These are phyloP conservation scores for Geosmithia flava DNA, from an alignment of 2,329 filamentous ascomycete genomes.

Conservation along the genomic window DNA sequence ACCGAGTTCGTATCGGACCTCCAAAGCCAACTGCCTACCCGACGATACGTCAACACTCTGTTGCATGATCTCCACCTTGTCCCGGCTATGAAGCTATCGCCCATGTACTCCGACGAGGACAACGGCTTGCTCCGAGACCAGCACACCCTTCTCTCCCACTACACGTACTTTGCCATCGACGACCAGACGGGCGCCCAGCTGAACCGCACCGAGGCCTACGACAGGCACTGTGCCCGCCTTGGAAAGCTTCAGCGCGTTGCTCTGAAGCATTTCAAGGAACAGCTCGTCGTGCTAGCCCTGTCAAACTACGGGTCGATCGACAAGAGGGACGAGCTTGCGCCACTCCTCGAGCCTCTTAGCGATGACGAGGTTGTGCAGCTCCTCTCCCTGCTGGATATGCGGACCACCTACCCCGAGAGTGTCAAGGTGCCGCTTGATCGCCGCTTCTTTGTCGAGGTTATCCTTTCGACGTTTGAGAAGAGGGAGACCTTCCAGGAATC, in stretches of 20 bases:
- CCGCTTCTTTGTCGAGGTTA: conserved; percentile 54
- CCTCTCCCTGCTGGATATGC: conserved; percentile 59
- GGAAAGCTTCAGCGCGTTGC: conserved; percentile 69
- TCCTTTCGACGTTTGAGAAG: conserved; percentile 65
- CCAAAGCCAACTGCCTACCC: conserved; percentile 84
- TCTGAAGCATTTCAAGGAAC: conserved; percentile 75
- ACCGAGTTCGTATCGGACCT: conserved; percentile 83
- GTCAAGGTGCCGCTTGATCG: conserved; percentile 52
- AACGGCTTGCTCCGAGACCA: conserved; percentile 74
- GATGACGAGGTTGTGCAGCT: conserved; percentile 65
- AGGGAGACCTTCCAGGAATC: conserved; percentile 73
- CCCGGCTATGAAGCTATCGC: conserved; percentile 65
- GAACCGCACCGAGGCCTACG: conserved; percentile 60
- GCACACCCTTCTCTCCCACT: conserved; percentile 69
- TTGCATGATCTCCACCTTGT: conserved; percentile 77
- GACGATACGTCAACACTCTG: conserved; percentile 84
- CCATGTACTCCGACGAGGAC: conserved; percentile 61
- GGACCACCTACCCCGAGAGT: conserved; percentile 69
- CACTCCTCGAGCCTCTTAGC: conserved; percentile 58
- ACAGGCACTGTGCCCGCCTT: conserved; percentile 64
- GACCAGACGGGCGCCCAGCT: conserved; percentile 77
- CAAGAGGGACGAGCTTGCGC: conserved; percentile 63
- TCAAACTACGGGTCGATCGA: conserved; percentile 89
- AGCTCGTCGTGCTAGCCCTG: conserved; percentile 79
- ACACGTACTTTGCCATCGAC: conserved; percentile 78